Conservation (phyloP, 2,329 filamentous ascomycete species). For the Aspergillus carbonarius region DNA sequence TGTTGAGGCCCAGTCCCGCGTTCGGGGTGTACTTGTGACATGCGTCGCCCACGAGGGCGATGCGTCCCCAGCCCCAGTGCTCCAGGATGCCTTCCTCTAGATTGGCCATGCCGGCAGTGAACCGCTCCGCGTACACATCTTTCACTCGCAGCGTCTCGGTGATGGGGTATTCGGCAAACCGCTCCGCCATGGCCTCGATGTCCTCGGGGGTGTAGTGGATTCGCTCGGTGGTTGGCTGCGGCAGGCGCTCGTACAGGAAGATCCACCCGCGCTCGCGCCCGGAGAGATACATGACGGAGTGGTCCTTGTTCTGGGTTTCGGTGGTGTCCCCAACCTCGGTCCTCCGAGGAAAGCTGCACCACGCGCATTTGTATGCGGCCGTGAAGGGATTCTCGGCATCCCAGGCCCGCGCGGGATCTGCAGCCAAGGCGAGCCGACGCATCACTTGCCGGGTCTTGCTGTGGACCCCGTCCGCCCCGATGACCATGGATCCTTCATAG, state of each 20-base stretch:
- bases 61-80: conserved; percentile 37
- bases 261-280: conserved; percentile 32
- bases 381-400: neutral
- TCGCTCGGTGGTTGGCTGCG: conserved; percentile 25
- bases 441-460: conserved; percentile 8
- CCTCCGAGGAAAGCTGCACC: conserved; percentile 3
- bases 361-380: conserved; percentile 2
- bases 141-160: conserved; percentile 28
- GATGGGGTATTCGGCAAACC: conserved; percentile 28
- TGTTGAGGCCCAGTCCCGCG: conserved; percentile 34
- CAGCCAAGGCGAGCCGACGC: neutral
- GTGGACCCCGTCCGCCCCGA: conserved; percentile 16
- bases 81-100: conserved; percentile 41
- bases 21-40: conserved; percentile 43
- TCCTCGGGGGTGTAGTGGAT: conserved; percentile 28
- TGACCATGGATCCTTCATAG: conserved; percentile 7
- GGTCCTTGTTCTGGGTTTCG: conserved; percentile 11
- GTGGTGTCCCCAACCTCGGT: conserved; percentile 1
- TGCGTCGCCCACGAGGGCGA: conserved; percentile 41
- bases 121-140: conserved; percentile 27
- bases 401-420: neutral
- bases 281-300: conserved; percentile 31
- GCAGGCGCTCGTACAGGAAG: conserved; percentile 35
- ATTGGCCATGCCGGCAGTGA: conserved; percentile 29
- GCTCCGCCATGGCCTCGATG: conserved; percentile 25